Base-by-base conservation (phyloP, 116 monocot genomes). In the Dioscorea cayenensis region DNA sequence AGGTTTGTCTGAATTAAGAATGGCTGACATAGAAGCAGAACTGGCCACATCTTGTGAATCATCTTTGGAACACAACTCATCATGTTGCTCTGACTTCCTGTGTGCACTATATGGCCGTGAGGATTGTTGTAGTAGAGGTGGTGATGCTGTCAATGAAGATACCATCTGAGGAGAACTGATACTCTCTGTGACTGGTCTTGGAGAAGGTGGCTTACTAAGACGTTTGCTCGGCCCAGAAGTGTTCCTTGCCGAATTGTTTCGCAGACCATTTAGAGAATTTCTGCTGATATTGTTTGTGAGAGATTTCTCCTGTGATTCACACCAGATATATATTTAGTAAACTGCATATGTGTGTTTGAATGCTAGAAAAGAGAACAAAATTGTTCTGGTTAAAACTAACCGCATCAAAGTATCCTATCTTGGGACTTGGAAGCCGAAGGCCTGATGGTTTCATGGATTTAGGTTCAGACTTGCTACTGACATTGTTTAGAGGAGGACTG, bases 371-470 rank as follows among this genome's bases (percentile, higher is more conserved):
- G 43, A 43, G 5, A 38, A 9, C 38, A 9, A 43, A 43, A 12
- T 32, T 55, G 19, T 18, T 55, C 19, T 5, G 16, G 55, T n/a
- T 6, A 55, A 55, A 55, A 78, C 82, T 76, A 62, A 91, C 91
- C 77, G 71, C 80, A 76, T 91, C 91, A 74, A 95, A 95, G 71
- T 86, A 95, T 28, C 91, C 91, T 72, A 88, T 83, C 64, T 86
- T 95, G 17, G 90, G 88, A 67, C 80, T 82, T 52, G 95, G 91
- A 75, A 82, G 72, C 23, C 90, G 63, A 21, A 96, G 89, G 2
- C 95, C 90, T 10, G 95, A 90, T 69, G 90, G 95, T 51, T 75
- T 85, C 16, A 67, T 62, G n/a, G 51, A 32, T 67, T 62, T 84
- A 51, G 67, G 19, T 32, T 74, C 70, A 25, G 74, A 20, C 37